A percentile compares a stretch with the other conserved stretches of the same genome.
These are phyloP conservation scores for Botrytis byssoidea DNA, from an alignment of 2,329 filamentous ascomycete species.

Conservation along the genomic window DNA sequence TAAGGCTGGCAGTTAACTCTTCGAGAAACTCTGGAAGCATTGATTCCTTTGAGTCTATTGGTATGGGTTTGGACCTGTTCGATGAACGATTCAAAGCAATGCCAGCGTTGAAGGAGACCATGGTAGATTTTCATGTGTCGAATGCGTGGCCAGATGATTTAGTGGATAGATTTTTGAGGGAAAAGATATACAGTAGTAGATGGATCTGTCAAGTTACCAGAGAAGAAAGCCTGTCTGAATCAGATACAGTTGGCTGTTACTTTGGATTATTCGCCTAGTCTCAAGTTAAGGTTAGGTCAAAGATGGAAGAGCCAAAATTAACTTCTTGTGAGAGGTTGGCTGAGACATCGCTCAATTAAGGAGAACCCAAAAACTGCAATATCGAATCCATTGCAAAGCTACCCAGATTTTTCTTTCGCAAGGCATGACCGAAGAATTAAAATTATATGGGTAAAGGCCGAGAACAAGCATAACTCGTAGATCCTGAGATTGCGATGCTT, in stretches of 20 bases:
- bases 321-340: background rate
- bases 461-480: background rate
- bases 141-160: background rate
- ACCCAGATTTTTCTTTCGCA: background rate
- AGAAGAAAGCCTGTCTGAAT: background rate
- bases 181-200: background rate
- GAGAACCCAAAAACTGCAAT: background rate
- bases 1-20: background rate
- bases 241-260: background rate
- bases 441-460: background rate
- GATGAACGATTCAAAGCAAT: background rate
- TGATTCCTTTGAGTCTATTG: background rate
- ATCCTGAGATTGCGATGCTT: background rate
- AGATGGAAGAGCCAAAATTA: background rate
- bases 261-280: background rate
- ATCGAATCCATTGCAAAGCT: background rate
- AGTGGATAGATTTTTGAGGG: background rate
- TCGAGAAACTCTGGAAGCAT: background rate
- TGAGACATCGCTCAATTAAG: background rate
- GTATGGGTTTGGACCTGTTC: background rate
- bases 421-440: background rate
- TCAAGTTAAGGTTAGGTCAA: background rate
- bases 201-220: background rate
- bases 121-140: background rate
- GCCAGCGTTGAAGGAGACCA: background rate